Evolutionary conservation across 2,329 filamentous ascomycete species (phyloP), one percentile per base, ranked within the genome.

Genomic region (Colletotrichum euphorbiae): DNA sequence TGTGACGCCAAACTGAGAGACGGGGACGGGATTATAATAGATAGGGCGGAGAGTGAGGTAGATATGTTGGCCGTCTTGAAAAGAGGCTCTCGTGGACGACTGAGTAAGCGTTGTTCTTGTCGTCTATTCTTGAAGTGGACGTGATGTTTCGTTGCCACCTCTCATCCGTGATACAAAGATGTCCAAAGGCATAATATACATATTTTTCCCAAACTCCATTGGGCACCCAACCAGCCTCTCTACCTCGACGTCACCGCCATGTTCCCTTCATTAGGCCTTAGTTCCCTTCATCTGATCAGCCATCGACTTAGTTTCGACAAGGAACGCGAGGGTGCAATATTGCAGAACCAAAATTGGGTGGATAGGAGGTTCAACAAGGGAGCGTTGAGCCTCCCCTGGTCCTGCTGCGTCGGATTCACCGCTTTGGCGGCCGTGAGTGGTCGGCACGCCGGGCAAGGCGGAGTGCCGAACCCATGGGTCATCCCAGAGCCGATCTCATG

Each of bases 221-320:
- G 40, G 19, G 45, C 56, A 54, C 33, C 65, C 48, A 17, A 55
- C 55, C 66, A 68, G 42, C 48, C 54, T 54, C 65, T 48, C 17
- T 42, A 12, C n/a, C 52, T 38, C 67, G 52, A 69, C 67, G 67
- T 69, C 67, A 69, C 66, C 54, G 66, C 48, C 21, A 19, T 33
- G 33, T 31, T 68, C 43, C n/a, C 31, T 38, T 62, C 28, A 3
- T 61, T 48, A 61, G 67, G 62, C 62, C 67, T 57, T 69, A 50
- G 38, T 62, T 51, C 51, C 46, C 40, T 52, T 45, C 67, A 62
- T 69, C 63, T 69, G 62, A 67, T 69, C 67, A 67, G 62, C 67
- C 67, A 62, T 43, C 43, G 24, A 62, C 17, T 52, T 69, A 62
- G 62, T 69, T 69, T 66, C 56, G 62, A 69, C 67, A 69, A 17